phyloP scores from a whole-genome alignment of 257 asterid species.

The Lavandula angustifolia region DNA sequence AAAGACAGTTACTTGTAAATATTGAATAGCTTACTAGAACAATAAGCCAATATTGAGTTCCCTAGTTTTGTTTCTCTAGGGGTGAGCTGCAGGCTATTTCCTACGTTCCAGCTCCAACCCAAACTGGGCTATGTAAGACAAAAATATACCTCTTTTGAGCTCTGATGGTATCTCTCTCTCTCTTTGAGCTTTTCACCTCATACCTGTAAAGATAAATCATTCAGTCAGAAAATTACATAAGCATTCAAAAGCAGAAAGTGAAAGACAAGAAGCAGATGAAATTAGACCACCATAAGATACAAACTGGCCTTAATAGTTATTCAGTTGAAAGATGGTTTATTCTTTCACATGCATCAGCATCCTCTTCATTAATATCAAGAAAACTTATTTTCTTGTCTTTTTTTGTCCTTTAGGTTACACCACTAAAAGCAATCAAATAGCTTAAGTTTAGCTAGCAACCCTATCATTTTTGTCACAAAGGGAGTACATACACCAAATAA shows the following conservation, averaged over 20 bases:
- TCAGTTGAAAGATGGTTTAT: conserved; percentile 14
- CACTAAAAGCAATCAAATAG: neutral
- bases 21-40: neutral
- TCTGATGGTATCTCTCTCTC: conserved; percentile 55
- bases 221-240: conserved; percentile 23
- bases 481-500: neutral
- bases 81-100: neutral
- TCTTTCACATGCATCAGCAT: conserved; percentile 1
- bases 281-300: conserved; percentile 13
- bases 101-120: conserved; percentile 22
- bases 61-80: neutral
- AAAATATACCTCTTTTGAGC: conserved; percentile 64
- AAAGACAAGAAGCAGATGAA: neutral
- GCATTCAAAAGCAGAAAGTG: conserved; percentile 7
- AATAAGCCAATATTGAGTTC: neutral
- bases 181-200: conserved; percentile 66
- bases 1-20: neutral
- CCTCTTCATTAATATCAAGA: conserved; percentile 13
- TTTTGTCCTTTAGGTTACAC: conserved; percentile 13
- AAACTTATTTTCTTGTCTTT: too few relatives aligned
- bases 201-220: conserved; percentile 50
- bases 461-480: neutral
- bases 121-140: conserved; percentile 14
- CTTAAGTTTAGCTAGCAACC: neutral
- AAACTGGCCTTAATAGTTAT: neutral